A percentile compares a stretch with the other conserved stretches of the same genome.
These are phyloP conservation scores for Cercospora brassicicola DNA, from an alignment of 2,329 filamentous ascomycete genomes.

Conservation along the genomic window DNA sequence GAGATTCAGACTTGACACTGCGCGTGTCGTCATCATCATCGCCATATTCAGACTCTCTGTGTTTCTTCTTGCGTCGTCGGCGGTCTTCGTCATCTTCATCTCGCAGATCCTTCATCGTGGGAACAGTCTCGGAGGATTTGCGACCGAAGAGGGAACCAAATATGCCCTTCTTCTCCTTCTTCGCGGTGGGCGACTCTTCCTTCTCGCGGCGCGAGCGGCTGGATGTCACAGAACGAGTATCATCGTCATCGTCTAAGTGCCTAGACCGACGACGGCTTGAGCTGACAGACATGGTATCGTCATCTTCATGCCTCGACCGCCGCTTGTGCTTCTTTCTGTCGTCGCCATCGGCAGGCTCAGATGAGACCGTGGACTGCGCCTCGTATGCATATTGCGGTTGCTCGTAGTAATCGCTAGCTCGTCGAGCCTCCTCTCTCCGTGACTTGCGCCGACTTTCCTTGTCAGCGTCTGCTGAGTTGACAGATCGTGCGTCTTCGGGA, in stretches of 20 bases:
- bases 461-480: conserved; percentile 37
- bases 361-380: conserved; percentile 44
- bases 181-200: conserved; percentile 36
- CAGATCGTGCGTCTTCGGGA: conserved; percentile 30
- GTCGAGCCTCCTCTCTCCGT: conserved; percentile 30
- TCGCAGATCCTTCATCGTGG: conserved; percentile 22
- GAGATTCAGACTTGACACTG: conserved; percentile 31
- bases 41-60: conserved; percentile 41
- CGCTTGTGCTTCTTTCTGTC: conserved; percentile 41
- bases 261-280: conserved; percentile 41
- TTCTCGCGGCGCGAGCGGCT: conserved; percentile 43
- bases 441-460: conserved; percentile 38
- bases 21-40: conserved; percentile 25
- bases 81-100: conserved; percentile 48
- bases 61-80: conserved; percentile 46
- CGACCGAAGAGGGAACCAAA: conserved; percentile 50
- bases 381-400: conserved; percentile 41
- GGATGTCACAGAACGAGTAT: conserved; percentile 45
- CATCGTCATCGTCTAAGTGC: conserved; percentile 42
- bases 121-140: conserved; percentile 41
- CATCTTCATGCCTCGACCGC: conserved; percentile 45
- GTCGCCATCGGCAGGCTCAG: conserved; percentile 46
- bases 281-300: conserved; percentile 45
- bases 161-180: conserved; percentile 48
- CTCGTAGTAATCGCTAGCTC: conserved; percentile 40